Percentiles rank a stretch among this genome's conserved stretches.
These are phyloP conservation scores for Blastobotrys ciferrii DNA, from an alignment of 1,139 yeast genomes.

Conservation along the genomic window DNA sequence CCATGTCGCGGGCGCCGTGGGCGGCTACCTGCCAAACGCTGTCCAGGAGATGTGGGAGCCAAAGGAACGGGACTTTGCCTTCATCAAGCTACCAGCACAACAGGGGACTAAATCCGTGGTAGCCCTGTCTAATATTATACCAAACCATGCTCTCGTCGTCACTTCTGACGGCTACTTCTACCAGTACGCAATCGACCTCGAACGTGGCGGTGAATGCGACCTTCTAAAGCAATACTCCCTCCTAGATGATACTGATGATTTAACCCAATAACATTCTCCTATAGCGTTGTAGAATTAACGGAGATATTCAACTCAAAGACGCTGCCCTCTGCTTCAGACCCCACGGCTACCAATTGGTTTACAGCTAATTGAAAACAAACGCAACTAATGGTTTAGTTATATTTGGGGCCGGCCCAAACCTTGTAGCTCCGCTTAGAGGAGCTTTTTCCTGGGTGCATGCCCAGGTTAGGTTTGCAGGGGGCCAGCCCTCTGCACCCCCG, in stretches of 20 bases:
- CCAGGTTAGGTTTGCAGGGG: no score
- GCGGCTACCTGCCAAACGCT: slow-evolving; percentile 79
- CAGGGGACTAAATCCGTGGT: slow-evolving; percentile 39
- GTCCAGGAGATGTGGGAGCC: slow-evolving; percentile 89
- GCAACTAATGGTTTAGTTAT: no score
- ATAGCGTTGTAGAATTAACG: not conserved
- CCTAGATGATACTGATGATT: slow-evolving; percentile 21
- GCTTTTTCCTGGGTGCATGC: no score
- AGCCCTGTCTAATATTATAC: slow-evolving; percentile 46
- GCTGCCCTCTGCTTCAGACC: no score
- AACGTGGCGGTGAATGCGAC: slow-evolving; percentile 91
- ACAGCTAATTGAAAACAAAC: no score
- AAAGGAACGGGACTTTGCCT: slow-evolving; percentile 83
- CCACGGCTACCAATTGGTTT: no score
- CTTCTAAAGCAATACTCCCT: slow-evolving; percentile 65
- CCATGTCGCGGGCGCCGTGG: slow-evolving; percentile 85
- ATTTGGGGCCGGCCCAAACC: no score
- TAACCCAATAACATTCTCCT: not conserved
- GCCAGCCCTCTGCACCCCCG: no score
- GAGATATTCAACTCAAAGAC: no score
- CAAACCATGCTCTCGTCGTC: slow-evolving; percentile 68
- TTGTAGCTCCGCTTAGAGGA: no score
- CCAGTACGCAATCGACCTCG: slow-evolving; percentile 83
- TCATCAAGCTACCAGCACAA: slow-evolving; percentile 72
- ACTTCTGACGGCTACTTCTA: slow-evolving; percentile 86